Evolutionary conservation across 768 basidiomycete genomes (phyloP).

Genomic region (Roridomyces roridus): DNA sequence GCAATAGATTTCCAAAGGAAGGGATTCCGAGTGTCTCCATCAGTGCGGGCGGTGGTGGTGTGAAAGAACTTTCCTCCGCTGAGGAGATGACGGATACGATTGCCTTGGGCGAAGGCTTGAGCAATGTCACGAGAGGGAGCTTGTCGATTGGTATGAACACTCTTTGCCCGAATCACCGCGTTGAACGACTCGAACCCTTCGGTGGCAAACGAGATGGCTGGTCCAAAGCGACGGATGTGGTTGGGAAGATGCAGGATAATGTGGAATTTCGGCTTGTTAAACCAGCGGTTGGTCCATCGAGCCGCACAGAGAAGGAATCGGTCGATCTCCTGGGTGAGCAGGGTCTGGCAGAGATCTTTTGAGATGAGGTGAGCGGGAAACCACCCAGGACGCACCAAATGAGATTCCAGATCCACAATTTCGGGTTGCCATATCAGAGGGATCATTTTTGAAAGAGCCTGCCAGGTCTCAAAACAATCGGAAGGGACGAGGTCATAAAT

Average conservation of each 20-base stretch:
- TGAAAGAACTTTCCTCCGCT: conserved; percentile 26
- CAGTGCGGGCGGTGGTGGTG: background rate
- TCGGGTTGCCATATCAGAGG: conserved; percentile 47
- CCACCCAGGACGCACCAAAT: background rate
- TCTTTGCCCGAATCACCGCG: conserved; percentile 37
- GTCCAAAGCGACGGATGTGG: conserved; percentile 46
- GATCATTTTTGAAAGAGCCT: conserved; percentile 37
- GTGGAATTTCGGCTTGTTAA: conserved; percentile 53
- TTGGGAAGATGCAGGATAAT: conserved; percentile 42
- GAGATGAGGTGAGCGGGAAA: background rate
- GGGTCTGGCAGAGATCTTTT: conserved; percentile 14
- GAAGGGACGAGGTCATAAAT: conserved; percentile 41
- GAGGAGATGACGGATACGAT: conserved; percentile 33
- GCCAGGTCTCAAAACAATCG: conserved; percentile 37
- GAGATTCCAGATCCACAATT: conserved; percentile 35
- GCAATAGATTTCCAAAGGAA: background rate
- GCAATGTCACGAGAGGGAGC: conserved; percentile 41
- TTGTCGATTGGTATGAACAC: conserved; percentile 41
- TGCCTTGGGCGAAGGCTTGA: conserved; percentile 29
- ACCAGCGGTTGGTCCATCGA: conserved; percentile 38
- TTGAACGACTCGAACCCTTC: conserved; percentile 37
- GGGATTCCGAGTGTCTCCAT: background rate
- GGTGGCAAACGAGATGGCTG: conserved; percentile 48
- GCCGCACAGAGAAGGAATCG: conserved; percentile 40
- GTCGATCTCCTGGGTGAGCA: conserved; percentile 35